Conservation (phyloP, 176 grass and related monocot species). For the Dendrocalamus sinicus region DNA sequence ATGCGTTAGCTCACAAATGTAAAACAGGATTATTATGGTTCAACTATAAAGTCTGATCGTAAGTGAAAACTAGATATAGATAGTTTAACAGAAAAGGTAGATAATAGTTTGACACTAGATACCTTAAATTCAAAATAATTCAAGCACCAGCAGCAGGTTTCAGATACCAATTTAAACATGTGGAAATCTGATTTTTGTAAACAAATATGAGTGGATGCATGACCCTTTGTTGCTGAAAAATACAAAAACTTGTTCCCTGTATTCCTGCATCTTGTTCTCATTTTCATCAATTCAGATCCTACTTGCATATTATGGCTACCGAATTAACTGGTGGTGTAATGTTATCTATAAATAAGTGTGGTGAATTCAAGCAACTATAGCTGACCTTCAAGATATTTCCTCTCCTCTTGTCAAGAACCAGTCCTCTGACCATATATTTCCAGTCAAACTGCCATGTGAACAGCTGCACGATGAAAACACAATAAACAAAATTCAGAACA, state of each 20-base stretch:
- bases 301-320: neutral
- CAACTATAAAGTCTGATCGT: constrained; percentile 1
- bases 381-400: constrained; percentile 98
- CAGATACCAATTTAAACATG: constrained; percentile 18
- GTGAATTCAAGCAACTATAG: constrained; percentile 11
- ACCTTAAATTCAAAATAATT: neutral
- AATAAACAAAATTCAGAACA: constrained; percentile 25
- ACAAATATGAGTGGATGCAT: constrained; percentile 6
- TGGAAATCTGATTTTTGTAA: neutral
- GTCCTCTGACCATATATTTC: constrained; percentile 98
- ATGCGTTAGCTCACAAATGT: constrained; percentile 2
- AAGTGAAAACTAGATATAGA: neutral
- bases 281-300: neutral
- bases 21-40: neutral
- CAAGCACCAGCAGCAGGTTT: constrained; percentile 13
- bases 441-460: constrained; percentile 92
- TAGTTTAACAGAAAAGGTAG: neutral
- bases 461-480: constrained; percentile 66
- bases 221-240: neutral
- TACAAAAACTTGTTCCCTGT: neutral
- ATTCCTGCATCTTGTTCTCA: neutral
- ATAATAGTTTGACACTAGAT: neutral
- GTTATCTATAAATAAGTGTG: neutral
- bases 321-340: neutral
- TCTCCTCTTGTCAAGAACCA: constrained; percentile 98